Evolutionary conservation across 345 rosid genomes (phyloP).

Genomic region (Barbarea vulgaris): DNA sequence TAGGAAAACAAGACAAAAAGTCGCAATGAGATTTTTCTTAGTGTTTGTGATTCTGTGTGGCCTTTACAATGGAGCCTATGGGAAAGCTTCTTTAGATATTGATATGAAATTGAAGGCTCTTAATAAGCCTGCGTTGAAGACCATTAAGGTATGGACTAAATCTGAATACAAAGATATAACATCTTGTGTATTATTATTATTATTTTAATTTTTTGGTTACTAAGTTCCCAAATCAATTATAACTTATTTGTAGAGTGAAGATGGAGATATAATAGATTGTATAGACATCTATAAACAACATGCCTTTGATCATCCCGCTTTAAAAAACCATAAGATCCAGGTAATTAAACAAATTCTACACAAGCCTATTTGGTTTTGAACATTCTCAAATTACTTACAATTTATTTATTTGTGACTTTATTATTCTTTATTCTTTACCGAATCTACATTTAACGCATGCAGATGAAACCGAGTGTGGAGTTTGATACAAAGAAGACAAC

Average conservation of each 20-base stretch:
- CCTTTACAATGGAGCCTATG: constrained; percentile 20
- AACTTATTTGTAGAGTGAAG: constrained; percentile 46
- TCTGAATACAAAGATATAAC: neutral
- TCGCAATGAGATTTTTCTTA: constrained; percentile 25
- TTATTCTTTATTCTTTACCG: neutral
- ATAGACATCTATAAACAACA: constrained; percentile 56
- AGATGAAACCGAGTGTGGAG: constrained; percentile 50
- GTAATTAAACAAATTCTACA: constrained; percentile 32
- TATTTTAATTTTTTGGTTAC: neutral
- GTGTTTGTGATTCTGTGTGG: neutral
- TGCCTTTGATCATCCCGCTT: constrained; percentile 57
- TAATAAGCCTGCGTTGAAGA: constrained; percentile 54
- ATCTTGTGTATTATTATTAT: neutral
- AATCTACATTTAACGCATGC: constrained; percentile 19
- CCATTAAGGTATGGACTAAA: constrained; percentile 37
- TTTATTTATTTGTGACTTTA: no score
- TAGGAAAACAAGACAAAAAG: neutral
- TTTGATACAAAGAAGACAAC: neutral
- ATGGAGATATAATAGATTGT: constrained; percentile 62
- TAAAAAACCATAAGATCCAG: constrained; percentile 53
- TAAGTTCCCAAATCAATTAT: neutral
- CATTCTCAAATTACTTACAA: neutral
- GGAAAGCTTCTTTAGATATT: constrained; percentile 25
- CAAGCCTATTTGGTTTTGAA: neutral
- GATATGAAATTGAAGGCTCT: constrained; percentile 47